Conservation (phyloP, 371 early-diverging fungal species). For the Apophysomyces trapeziformis region DNA sequence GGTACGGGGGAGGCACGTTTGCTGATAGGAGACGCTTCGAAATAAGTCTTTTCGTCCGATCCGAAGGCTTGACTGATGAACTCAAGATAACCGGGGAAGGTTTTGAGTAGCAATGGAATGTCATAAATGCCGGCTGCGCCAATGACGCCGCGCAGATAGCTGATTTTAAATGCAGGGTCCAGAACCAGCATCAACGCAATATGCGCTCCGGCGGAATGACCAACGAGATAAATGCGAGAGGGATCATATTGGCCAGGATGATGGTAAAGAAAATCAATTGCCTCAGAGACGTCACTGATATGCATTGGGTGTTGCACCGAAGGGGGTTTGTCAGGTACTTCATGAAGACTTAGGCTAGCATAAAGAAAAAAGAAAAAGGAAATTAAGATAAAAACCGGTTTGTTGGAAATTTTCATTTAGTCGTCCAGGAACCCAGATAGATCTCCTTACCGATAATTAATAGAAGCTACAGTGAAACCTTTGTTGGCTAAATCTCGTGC, state of each 20-base stretch:
- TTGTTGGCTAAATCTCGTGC: constrained; percentile 43
- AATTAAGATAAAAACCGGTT: constrained; percentile 7
- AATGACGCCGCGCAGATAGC: constrained; percentile 48
- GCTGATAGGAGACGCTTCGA: constrained; percentile 53
- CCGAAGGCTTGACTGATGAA: constrained; percentile 77
- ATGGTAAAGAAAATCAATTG: constrained; percentile 49
- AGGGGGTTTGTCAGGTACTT: constrained; percentile 20
- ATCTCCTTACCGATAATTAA: constrained; percentile 63
- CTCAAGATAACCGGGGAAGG: constrained; percentile 70
- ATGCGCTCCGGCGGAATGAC: constrained; percentile 89
- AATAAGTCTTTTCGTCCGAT: constrained; percentile 23
- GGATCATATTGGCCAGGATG: constrained; percentile 34
- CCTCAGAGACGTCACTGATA: constrained; percentile 58
- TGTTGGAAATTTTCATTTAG: neutral
- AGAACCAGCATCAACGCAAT: constrained; percentile 66
- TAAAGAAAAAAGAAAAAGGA: constrained; percentile 20
- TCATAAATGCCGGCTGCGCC: constrained; percentile 87
- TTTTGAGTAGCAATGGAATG: constrained; percentile 60
- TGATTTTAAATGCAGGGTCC: constrained; percentile 28
- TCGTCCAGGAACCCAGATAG: neutral
- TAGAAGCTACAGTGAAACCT: constrained; percentile 63
- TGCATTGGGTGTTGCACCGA: constrained; percentile 61
- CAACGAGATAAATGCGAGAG: constrained; percentile 61
- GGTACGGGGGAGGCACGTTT: constrained; percentile 29
- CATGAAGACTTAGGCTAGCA: constrained; percentile 37